phyloP scores from a whole-genome alignment of 192 early-diverging fungal genomes.

The Bifiguratus adelaidae region DNA sequence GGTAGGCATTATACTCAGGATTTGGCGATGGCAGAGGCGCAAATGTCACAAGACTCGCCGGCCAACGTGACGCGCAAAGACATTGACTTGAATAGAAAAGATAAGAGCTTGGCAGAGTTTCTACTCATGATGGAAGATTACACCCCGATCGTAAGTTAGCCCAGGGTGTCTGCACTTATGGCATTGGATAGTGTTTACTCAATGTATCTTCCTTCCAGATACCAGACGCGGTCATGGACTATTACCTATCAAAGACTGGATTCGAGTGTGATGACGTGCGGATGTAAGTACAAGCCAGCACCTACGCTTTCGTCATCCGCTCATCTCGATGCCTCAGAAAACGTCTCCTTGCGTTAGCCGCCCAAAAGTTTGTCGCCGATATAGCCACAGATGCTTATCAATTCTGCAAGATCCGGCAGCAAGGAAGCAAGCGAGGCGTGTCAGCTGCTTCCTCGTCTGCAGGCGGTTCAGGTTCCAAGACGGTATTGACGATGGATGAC shows the following conservation, averaged over 20 bases:
- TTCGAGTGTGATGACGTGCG: conserved; percentile 71
- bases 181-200: too few species aligned
- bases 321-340: conserved; percentile 32
- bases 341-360: conserved; percentile 65
- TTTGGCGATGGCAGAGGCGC: too few species aligned
- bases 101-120: conserved; percentile 74
- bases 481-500: conserved; percentile 90
- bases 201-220: conserved; percentile 37
- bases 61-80: too few species aligned
- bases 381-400: conserved; percentile 81
- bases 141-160: conserved; percentile 57
- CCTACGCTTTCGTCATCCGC: background rate
- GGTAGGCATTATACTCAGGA: too few species aligned
- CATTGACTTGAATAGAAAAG: conserved; percentile 47
- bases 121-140: conserved; percentile 82
- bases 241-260: conserved; percentile 71
- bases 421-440: conserved; percentile 40
- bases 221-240: conserved; percentile 90
- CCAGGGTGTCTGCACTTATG: too few species aligned
- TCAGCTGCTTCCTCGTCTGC: too few species aligned
- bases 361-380: conserved; percentile 81
- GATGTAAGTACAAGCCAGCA: conserved; percentile 34
- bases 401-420: conserved; percentile 67
- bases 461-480: conserved; percentile 59
- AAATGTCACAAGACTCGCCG: too few species aligned